Conservation (phyloP, 1,284 basidiomycete genomes). For the Hortiboletus rubellus region DNA sequence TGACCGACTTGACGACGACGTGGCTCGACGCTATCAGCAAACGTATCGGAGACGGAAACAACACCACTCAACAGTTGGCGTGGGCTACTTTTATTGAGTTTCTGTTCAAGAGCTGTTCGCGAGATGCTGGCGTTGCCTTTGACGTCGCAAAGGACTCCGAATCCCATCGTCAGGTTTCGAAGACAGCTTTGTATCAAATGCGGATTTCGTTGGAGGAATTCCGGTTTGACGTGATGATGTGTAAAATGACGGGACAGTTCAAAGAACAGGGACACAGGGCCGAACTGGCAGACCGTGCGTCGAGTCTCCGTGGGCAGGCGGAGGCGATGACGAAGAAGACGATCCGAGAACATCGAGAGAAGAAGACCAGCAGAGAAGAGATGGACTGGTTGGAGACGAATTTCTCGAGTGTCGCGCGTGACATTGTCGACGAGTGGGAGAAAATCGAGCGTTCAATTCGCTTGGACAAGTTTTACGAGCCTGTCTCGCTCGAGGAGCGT, state of each 20-base stretch:
- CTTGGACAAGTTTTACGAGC: constrained; percentile 40
- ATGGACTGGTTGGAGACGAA: constrained; percentile 40
- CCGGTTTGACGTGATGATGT: constrained; percentile 34
- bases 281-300: constrained; percentile 14
- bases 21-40: constrained; percentile 24
- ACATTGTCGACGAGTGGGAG: constrained; percentile 41
- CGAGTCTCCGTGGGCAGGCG: neutral
- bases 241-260: constrained; percentile 18
- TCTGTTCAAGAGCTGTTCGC: constrained; percentile 41
- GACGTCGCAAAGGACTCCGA: constrained; percentile 36
- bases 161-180: constrained; percentile 41
- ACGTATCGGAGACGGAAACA: constrained; percentile 6
- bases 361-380: constrained; percentile 26
- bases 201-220: constrained; percentile 38
- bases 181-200: constrained; percentile 39
- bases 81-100: constrained; percentile 46
- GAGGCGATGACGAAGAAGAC: constrained; percentile 11
- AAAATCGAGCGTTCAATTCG: constrained; percentile 34
- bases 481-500: constrained; percentile 45
- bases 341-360: constrained; percentile 13
- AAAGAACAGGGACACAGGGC: constrained; percentile 6
- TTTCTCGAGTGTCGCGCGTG: constrained; percentile 32
- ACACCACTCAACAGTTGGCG: constrained; percentile 19
- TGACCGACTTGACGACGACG: constrained; percentile 36
- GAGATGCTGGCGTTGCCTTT: constrained; percentile 45